These are phyloP conservation scores for Platanus orientalis DNA, from an alignment of 164 flowering plant genomes.

Conservation along the genomic window DNA sequence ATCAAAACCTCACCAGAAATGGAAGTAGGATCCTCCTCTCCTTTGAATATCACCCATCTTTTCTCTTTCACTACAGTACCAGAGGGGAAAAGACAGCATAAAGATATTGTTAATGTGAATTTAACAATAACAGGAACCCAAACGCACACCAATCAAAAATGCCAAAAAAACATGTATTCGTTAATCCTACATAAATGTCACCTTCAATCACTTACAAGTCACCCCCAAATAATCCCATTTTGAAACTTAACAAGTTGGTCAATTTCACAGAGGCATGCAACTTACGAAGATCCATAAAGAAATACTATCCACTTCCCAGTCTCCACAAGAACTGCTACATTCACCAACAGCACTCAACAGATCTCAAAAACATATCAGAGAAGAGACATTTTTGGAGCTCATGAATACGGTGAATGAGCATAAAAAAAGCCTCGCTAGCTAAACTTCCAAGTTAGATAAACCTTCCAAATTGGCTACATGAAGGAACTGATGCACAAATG, in stretches of 20 bases:
- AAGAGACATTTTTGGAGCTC: background rate
- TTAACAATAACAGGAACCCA: background rate
- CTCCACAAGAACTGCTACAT: background rate
- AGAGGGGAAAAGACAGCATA: slow-evolving; percentile 4
- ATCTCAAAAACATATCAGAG: background rate
- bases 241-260: background rate
- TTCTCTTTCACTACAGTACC: slow-evolving; percentile 73
- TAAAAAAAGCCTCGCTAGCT: too few species aligned
- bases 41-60: slow-evolving; percentile 85
- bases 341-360: background rate
- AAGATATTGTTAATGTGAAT: background rate
- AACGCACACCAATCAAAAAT: background rate
- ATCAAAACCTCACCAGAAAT: slow-evolving; percentile 58
- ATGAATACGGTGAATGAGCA: background rate
- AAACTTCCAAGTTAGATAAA: too few species aligned
- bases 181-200: background rate
- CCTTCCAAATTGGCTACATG: too few species aligned
- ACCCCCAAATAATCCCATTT: background rate
- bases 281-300: background rate
- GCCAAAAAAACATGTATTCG: too few species aligned
- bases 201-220: background rate
- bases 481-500: too few species aligned
- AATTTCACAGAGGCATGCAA: background rate
- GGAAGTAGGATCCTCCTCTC: slow-evolving; percentile 79
- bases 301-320: background rate